Percentiles rank a stretch among this genome's conserved stretches.
phyloP scores from a whole-genome alignment of 139 green algal genomes.

The Tetraselmis striata region DNA sequence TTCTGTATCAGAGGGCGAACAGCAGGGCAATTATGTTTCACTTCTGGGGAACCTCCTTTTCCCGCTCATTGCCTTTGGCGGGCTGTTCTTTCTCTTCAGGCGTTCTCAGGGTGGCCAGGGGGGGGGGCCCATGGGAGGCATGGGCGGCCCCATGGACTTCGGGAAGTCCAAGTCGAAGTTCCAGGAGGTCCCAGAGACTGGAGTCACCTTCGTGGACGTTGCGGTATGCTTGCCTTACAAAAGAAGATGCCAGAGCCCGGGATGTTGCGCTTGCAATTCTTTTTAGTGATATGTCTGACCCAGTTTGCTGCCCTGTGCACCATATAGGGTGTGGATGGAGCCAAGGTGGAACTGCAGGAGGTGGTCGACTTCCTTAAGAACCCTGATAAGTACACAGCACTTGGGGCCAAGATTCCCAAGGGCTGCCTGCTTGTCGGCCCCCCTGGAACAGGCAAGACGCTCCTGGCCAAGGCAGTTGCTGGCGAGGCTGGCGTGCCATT shows the following conservation, averaged over 20 bases:
- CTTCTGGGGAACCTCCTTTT: slow-evolving; percentile 98
- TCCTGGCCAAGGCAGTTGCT: slow-evolving; percentile 85
- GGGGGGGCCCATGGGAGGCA: slow-evolving; percentile 48
- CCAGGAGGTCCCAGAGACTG: slow-evolving; percentile 98
- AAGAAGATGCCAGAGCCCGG: not conserved
- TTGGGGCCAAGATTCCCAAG: slow-evolving; percentile 93
- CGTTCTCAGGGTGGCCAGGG: slow-evolving; percentile 32
- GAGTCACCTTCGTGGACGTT: slow-evolving; percentile 94
- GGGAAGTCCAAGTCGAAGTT: slow-evolving; percentile 96
- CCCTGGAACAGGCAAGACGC: slow-evolving; percentile 83
- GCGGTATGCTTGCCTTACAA: slow-evolving; percentile 42
- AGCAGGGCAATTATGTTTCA: slow-evolving; percentile 85
- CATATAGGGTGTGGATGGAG: slow-evolving; percentile 77
- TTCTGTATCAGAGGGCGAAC: slow-evolving; percentile 80
- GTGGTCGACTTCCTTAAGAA: slow-evolving; percentile 94
- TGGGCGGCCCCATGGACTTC: slow-evolving; percentile 98
- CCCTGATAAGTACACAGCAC: slow-evolving; percentile 88
- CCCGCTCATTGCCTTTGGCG: slow-evolving; percentile 94
- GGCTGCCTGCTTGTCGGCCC: slow-evolving; percentile 89
- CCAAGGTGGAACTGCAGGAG: slow-evolving; percentile 95
- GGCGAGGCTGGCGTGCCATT: slow-evolving; percentile 96
- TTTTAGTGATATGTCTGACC: not conserved
- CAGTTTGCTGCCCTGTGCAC: not conserved
- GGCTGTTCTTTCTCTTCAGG: slow-evolving; percentile 98
- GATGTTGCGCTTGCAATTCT: not conserved